phyloP scores from a whole-genome alignment of 2,329 filamentous ascomycete species.

The Ramichloridium luteum region DNA sequence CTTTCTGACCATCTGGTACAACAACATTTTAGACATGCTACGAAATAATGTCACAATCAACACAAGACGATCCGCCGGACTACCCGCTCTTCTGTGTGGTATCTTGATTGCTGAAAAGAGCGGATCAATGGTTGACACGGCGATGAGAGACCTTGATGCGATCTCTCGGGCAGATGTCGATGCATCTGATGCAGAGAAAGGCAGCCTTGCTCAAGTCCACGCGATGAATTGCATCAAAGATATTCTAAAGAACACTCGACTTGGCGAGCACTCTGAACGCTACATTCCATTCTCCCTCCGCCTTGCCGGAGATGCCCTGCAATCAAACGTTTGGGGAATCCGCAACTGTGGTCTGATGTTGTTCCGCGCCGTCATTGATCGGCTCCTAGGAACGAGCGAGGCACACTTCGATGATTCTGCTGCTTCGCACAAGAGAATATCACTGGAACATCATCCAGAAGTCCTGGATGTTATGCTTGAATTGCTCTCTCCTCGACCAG shows the following conservation, averaged over 20 bases:
- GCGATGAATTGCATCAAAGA: constrained; percentile 89
- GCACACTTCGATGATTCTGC: constrained; percentile 45
- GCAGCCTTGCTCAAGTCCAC: constrained; percentile 76
- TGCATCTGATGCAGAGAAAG: constrained; percentile 29
- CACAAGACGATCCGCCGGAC: constrained; percentile 80
- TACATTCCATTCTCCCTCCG: constrained; percentile 63
- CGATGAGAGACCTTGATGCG: constrained; percentile 49
- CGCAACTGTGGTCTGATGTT: constrained; percentile 87
- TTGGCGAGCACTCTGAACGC: constrained; percentile 59
- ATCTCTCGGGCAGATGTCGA: constrained; percentile 37
- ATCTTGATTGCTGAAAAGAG: constrained; percentile 56
- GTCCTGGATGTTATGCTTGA: constrained; percentile 52
- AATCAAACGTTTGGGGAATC: constrained; percentile 80
- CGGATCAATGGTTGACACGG: constrained; percentile 46
- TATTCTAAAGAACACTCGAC: constrained; percentile 70
- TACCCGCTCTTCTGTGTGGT: constrained; percentile 75
- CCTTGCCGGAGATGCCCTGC: constrained; percentile 68
- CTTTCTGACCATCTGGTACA: constrained; percentile 59
- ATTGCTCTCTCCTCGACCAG: constrained; percentile 36
- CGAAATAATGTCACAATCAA: constrained; percentile 60
- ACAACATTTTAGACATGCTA: constrained; percentile 18
- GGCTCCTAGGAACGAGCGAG: constrained; percentile 62
- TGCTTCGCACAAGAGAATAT: constrained; percentile 42
- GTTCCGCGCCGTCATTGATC: constrained; percentile 72
- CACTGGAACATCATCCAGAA: constrained; percentile 56